Base-by-base conservation (phyloP, 805 yeast species). In the Ascoidea rubescens region DNA sequence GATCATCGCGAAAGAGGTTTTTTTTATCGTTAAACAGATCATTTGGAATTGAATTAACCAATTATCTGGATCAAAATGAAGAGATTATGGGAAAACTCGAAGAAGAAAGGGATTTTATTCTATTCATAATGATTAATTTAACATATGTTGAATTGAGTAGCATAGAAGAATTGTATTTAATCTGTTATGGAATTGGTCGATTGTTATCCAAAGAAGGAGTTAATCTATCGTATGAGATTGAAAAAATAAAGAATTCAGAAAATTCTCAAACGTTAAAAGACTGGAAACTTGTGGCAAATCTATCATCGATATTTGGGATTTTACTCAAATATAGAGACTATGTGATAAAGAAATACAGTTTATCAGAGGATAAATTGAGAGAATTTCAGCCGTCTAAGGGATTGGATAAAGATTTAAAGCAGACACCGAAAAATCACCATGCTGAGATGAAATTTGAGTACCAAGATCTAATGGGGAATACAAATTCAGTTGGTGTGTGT, bases 161-260 rank as follows among this genome's bases (percentile, higher is more conserved):
- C 0, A 60, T 71, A 48, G 87, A 82, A 52, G 87, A 83, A 50
- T 72, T 78, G 0, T 70, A 74, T 48, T 54, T 67, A 0, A 33
- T 81, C 1, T 58, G 78, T 3, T 62, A 66, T 48, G 71, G 67
- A 1, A 59, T 81, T 43, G 80, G 80, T 52, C 61, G 69, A 47
- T 54, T 71, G 0, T 57, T 77, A 1, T 59, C 72, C 1, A 63
- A 67, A 4, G 72, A 72, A 46, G 80, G 77, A 2, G 57, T 67
- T 21, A 69, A 69, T 31, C 54, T 76, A 58, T 53, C 50, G 52
- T 51, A 47, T 53, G 51, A 33, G 56, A 48, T 53, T 63, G 52
- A 51, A 54, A 49, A 51, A 53, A n/a, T 46, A 48, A 47, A 7
- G 14, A 37, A n/a, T 21, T 21, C 28, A 21, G 37, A 32, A 21